Evolutionary conservation across 768 basidiomycete genomes (phyloP), one percentile per base, ranked within the genome.

Genomic region (Tulasnella sp.): DNA sequence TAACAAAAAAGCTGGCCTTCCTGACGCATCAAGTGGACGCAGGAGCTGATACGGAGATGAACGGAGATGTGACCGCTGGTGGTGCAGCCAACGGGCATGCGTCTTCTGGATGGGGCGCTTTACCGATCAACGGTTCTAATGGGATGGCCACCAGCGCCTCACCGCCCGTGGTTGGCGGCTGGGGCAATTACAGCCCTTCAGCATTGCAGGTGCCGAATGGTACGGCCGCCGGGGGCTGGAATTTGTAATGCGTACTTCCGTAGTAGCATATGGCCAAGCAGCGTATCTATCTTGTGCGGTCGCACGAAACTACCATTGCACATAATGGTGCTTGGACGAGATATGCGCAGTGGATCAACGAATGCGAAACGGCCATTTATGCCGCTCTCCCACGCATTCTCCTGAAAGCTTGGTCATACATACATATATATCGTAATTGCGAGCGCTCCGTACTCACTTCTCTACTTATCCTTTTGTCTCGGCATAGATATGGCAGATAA

Each of bases 1-100:
- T 91, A 11, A 87, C 88, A 68, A 80, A 79, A 41, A 91, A 91
- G 68, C 73, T 91, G 27, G 88, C 85, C 1, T 87, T 84, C 63
- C 75, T 91, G 55, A 83, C 87, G 53, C 76, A 87, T 30, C 19
- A 54, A n/a, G 19, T 44, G 21, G 51, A 60, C 11, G 21, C 53
- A 38, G 49, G 42, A n/a, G 45, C 44, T 10, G 59, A 49, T 21
- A 24, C 49, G 2, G 59, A 56, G n/a, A 42, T 24, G 15, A 44
- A 56, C 54, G 29, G 54, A 27, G 45, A 30, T 27, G 44, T 34
- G 54, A 21, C 27, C 10, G 34, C 34, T 7, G 34, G 34, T 7
- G 5, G 7, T 38, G 7, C 15, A 7, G 59, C 24, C 49, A 43
- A 31, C 21, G 42, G 49, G 15, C 34, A 38, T 38, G 34, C 5